Evolutionary conservation across 1,139 yeast genomes (phyloP).

Genomic region (Magnusiomyces tetraspermus): DNA sequence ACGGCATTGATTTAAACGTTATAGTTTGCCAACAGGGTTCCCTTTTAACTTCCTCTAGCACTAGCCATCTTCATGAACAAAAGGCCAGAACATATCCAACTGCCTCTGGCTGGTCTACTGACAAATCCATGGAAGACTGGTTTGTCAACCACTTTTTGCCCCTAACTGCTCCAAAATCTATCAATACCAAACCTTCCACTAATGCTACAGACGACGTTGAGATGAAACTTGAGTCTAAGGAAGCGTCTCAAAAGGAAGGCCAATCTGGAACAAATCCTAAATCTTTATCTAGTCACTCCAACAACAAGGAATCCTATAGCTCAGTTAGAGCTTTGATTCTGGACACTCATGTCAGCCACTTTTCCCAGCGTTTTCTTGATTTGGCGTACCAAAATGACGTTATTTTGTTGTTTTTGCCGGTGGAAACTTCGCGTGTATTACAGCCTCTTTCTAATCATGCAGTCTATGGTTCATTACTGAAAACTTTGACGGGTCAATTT

Average conservation of each 20-base stretch:
- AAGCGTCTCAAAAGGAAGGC: background rate
- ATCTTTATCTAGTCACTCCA: background rate
- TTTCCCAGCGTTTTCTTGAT: background rate
- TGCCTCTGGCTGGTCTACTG: slow-evolving; percentile 5
- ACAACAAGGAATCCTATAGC: background rate
- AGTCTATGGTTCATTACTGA: background rate
- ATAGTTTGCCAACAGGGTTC: background rate
- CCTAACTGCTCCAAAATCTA: background rate
- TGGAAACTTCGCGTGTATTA: background rate
- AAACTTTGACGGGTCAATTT: background rate
- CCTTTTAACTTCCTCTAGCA: background rate
- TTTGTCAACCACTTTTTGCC: slow-evolving; percentile 2
- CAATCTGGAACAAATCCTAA: background rate
- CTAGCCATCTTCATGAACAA: background rate
- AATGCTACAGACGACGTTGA: background rate
- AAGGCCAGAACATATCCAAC: background rate
- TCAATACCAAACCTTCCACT: background rate
- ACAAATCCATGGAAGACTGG: slow-evolving; percentile 1
- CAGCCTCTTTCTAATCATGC: slow-evolving; percentile 3
- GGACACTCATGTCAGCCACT: slow-evolving; percentile 6
- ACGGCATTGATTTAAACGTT: background rate
- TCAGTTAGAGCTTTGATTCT: slow-evolving; percentile 1
- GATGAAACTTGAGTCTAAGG: background rate
- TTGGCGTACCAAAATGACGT: slow-evolving; percentile 3
- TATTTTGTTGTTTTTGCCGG: background rate